A percentile compares a stretch with the other conserved stretches of the same genome.
Conservation (phyloP, 202 grass and related monocot species). For the Brachypodium distachyon region DNA sequence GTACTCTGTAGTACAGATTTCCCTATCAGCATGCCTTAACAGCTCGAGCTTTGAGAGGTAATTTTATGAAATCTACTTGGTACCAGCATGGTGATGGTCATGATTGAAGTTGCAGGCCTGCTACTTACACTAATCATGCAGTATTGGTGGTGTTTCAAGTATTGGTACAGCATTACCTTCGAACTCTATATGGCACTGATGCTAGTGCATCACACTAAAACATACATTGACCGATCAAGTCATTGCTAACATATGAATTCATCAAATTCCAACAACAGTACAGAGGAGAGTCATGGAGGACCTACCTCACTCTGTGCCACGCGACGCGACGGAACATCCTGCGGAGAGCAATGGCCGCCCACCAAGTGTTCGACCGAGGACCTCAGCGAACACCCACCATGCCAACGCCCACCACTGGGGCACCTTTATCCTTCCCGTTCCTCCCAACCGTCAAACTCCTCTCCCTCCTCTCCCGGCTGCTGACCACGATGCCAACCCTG, state of each 20-base stretch:
- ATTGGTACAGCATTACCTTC: not conserved
- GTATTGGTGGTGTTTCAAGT: not conserved
- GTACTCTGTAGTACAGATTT: not conserved
- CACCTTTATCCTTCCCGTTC: constrained; percentile 22
- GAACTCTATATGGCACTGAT: not conserved
- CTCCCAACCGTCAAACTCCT: not conserved
- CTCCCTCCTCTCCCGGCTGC: not conserved
- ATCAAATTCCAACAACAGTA: constrained; percentile 2
- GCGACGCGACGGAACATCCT: constrained; percentile 76
- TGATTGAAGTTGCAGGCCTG: not conserved
- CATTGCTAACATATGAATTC: not conserved
- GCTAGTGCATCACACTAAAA: not conserved
- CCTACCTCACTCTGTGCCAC: constrained; percentile 96
- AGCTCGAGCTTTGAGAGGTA: not conserved
- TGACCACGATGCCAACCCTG: constrained; percentile 54
- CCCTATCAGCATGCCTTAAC: not conserved
- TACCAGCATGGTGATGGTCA: not conserved
- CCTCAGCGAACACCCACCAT: constrained; percentile 70
- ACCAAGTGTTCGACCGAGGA: constrained; percentile 83
- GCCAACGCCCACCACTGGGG: constrained; percentile 46
- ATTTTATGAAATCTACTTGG: not conserved
- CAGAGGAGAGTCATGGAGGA: constrained; percentile 58
- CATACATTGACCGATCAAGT: not conserved
- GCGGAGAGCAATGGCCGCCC: constrained; percentile 72
- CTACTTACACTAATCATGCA: not conserved